Percentiles rank a stretch among this genome's conserved stretches.
phyloP scores from a whole-genome alignment of 208 protist genomes.

The Leishmania braziliensis region DNA sequence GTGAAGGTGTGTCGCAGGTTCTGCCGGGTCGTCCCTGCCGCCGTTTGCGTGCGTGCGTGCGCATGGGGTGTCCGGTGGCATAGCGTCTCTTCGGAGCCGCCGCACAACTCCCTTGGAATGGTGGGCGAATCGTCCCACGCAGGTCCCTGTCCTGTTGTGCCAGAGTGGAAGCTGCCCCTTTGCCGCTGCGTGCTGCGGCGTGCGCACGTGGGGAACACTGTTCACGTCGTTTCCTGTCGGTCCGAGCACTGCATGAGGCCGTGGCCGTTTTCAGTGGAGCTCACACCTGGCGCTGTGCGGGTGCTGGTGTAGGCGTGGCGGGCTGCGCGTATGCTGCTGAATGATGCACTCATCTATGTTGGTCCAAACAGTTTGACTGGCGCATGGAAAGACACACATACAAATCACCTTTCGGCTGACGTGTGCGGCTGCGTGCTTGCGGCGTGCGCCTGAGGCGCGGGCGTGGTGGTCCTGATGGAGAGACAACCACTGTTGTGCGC shows the following conservation, averaged over 20 bases:
- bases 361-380: conserved; percentile 36
- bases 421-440: not conserved
- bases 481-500: conserved; percentile 18
- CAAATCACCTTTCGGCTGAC: conserved; percentile 36
- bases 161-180: not conserved
- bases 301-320: not conserved
- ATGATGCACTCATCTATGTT: conserved; percentile 27
- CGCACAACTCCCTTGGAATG: conserved; percentile 21
- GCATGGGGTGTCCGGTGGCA: not conserved
- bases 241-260: conserved; percentile 19
- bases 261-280: conserved; percentile 11
- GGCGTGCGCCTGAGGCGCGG: not conserved
- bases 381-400: conserved; percentile 31
- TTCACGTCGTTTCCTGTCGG: conserved; percentile 23
- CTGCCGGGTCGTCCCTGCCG: not conserved
- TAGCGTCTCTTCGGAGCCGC: not conserved
- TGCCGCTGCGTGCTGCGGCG: not conserved
- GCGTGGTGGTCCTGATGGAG: conserved; percentile 23
- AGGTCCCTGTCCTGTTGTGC: conserved; percentile 20
- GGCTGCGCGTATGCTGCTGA: not conserved
- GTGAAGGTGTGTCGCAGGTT: not conserved
- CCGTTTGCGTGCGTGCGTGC: not conserved
- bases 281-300: conserved; percentile 11
- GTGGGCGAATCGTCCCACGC: not conserved
- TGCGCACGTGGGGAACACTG: conserved; percentile 16